Percentiles rank a stretch among this genome's conserved stretches.
phyloP scores from a whole-genome alignment of 768 basidiomycete genomes.

The Leccinum longicurvipes region DNA sequence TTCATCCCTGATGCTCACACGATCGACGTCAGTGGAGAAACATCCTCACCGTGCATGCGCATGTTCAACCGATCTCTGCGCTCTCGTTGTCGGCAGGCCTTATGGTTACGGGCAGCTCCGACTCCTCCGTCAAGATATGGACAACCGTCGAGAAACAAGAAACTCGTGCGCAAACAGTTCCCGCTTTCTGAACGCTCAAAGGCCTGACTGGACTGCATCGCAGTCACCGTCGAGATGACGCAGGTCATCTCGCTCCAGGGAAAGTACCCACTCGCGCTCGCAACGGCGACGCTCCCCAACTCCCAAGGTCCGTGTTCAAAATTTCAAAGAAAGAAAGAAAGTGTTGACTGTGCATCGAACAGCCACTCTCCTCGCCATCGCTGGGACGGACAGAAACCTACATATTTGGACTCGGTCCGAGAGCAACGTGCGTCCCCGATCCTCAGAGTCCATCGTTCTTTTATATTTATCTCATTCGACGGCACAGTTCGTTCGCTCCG shows the following conservation, averaged over 20 bases:
- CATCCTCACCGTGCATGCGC: conserved; percentile 49
- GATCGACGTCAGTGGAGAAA: conserved; percentile 52
- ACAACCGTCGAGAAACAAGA: conserved; percentile 30
- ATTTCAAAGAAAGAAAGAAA: not conserved
- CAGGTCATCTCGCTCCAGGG: conserved; percentile 66
- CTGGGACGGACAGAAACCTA: conserved; percentile 76
- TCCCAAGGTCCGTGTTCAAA: conserved; percentile 50
- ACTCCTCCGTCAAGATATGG: conserved; percentile 80
- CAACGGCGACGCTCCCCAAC: conserved; percentile 59
- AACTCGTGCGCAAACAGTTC: conserved; percentile 24
- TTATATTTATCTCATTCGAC: not conserved
- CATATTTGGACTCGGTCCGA: conserved; percentile 74
- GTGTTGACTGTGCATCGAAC: not conserved
- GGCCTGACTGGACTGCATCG: not conserved
- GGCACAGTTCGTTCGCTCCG: conserved; percentile 56
- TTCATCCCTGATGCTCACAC: conserved; percentile 8
- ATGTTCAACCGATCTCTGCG: conserved; percentile 66
- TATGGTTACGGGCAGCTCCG: conserved; percentile 80
- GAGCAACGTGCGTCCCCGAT: conserved; percentile 40
- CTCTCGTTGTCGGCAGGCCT: conserved; percentile 48
- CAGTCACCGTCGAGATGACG: conserved; percentile 39
- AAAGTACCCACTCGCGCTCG: conserved; percentile 72
- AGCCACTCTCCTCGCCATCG: conserved; percentile 76
- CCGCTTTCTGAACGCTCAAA: not conserved
- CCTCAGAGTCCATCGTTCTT: not conserved